phyloP scores from a whole-genome alignment of 352 stramenopile genomes.

The Bremia lactucae region DNA sequence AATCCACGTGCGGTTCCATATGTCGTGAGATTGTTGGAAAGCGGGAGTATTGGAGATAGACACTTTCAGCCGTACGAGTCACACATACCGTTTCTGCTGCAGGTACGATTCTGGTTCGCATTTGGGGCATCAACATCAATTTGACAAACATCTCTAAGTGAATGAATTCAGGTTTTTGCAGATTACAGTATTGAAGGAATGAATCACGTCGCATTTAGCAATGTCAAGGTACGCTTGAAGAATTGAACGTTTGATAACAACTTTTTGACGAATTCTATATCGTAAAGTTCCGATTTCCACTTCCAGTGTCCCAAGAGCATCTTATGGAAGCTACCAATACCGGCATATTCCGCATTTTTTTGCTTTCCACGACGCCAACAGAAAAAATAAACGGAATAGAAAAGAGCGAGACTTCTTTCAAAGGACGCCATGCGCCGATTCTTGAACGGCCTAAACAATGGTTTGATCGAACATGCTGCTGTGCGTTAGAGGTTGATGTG shows the following conservation, averaged over 20 bases:
- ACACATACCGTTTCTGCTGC: constrained; percentile 83
- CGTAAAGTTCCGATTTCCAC: constrained; percentile 57
- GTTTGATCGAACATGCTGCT: constrained; percentile 65
- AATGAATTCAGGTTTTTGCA: constrained; percentile 85
- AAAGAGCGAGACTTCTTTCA: constrained; percentile 6
- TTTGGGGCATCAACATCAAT: too few species aligned
- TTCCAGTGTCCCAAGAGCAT: constrained; percentile 48
- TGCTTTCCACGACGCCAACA: constrained; percentile 27
- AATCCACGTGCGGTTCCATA: constrained; percentile 50
- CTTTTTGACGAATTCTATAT: not conserved
- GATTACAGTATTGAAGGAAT: constrained; percentile 91
- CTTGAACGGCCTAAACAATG: constrained; percentile 23
- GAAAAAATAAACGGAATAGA: constrained; percentile 27
- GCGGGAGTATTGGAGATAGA: constrained; percentile 50
- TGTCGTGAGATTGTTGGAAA: constrained; percentile 80
- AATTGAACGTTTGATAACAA: not conserved
- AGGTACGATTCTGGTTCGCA: too few species aligned
- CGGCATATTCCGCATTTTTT: constrained; percentile 18
- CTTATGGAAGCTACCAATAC: constrained; percentile 10
- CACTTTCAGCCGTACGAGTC: constrained; percentile 84
- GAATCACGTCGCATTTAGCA: constrained; percentile 64
- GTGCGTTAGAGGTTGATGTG: constrained; percentile 62
- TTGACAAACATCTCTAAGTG: too few species aligned
- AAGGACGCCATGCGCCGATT: constrained; percentile 26
- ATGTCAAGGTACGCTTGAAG: constrained; percentile 38